Conservation (phyloP, 2,329 filamentous ascomycete species). For the Paecilomyces dactylethromorphus region DNA sequence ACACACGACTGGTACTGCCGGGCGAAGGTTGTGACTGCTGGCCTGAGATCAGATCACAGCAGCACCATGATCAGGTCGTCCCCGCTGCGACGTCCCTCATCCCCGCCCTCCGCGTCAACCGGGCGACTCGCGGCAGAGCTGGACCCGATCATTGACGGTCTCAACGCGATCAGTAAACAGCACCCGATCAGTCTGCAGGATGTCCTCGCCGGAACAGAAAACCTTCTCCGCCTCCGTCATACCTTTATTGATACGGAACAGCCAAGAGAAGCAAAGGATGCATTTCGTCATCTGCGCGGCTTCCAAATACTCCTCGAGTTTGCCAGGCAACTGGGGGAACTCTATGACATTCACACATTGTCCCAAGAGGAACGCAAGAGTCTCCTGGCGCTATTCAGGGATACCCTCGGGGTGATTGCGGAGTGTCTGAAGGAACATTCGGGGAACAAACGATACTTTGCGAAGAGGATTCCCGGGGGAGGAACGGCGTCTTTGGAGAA, state of each 20-base stretch:
- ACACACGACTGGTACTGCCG: not conserved
- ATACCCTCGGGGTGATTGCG: conserved; percentile 56
- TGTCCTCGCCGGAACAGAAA: conserved; percentile 44
- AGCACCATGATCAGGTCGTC: conserved; percentile 23
- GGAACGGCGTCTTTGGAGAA: conserved; percentile 75
- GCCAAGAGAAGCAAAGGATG: conserved; percentile 59
- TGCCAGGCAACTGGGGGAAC: conserved; percentile 64
- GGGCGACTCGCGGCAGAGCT: conserved; percentile 32
- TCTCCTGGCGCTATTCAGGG: conserved; percentile 61
- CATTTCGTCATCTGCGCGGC: conserved; percentile 73
- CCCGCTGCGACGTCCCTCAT: conserved; percentile 18
- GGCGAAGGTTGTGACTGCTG: conserved; percentile 8
- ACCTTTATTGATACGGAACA: conserved; percentile 49
- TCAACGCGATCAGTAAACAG: conserved; percentile 25
- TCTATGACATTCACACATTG: conserved; percentile 60
- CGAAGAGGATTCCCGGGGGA: conserved; percentile 64
- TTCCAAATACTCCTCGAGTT: conserved; percentile 68
- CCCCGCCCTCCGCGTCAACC: conserved; percentile 21
- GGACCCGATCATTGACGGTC: conserved; percentile 29
- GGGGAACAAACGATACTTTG: conserved; percentile 85
- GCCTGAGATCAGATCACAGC: conserved; percentile 24
- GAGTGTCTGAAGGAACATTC: conserved; percentile 70
- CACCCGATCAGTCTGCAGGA: conserved; percentile 23
- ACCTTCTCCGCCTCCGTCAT: conserved; percentile 61
- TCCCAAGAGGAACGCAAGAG: conserved; percentile 56